Conservation (phyloP, 306 rosid species). For the Rubus idaeus region DNA sequence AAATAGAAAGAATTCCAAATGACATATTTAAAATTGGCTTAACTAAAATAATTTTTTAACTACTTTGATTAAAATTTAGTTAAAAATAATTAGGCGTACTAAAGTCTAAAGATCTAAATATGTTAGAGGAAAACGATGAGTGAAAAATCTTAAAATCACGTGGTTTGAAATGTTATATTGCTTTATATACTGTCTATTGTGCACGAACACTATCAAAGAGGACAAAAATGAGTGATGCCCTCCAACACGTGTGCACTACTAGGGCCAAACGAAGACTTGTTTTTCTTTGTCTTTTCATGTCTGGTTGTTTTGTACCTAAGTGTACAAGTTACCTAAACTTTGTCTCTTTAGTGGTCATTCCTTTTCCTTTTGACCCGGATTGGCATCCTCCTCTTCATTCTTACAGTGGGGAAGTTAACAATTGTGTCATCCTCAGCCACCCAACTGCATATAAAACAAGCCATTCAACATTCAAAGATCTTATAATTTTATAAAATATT, state of each 20-base stretch:
- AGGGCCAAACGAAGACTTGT: neutral
- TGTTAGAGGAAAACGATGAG: neutral
- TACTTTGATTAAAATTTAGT: no score
- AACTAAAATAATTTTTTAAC: no score
- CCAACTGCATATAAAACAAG: slow-evolving; percentile 34
- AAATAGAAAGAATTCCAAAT: no score
- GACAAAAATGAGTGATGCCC: slow-evolving; percentile 22
- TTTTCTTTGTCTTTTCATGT: slow-evolving; percentile 9
- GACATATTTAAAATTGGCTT: no score
- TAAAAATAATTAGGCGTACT: no score
- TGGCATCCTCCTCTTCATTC: slow-evolving; percentile 50
- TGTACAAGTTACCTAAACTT: neutral
- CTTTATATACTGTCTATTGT: slow-evolving; percentile 5
- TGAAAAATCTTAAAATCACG: neutral
- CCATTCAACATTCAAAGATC: neutral
- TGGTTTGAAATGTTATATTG: neutral
- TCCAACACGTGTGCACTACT: slow-evolving; percentile 29
- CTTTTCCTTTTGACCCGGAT: slow-evolving; percentile 34
- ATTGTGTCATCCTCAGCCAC: slow-evolving; percentile 41
- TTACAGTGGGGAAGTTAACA: slow-evolving; percentile 47
- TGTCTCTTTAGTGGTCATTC: slow-evolving; percentile 10
- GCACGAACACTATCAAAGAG: slow-evolving; percentile 5
- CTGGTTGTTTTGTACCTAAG: slow-evolving; percentile 6
- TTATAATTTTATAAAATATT: neutral
- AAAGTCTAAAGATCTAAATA: no score